Base-by-base conservation (phyloP, 768 basidiomycete species). In the Rubroboletus satanas region DNA sequence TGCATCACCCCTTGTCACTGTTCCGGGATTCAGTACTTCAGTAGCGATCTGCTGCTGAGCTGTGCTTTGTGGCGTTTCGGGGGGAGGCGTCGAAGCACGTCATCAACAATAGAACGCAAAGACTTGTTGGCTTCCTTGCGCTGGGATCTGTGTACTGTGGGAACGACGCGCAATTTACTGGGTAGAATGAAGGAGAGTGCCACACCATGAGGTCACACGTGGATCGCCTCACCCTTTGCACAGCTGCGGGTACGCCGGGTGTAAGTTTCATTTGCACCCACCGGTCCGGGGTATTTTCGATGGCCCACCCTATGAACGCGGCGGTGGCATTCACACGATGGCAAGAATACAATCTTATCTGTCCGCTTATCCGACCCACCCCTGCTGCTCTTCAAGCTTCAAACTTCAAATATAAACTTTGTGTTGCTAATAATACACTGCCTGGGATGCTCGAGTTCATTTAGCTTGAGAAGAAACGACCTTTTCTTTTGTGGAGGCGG, bases 31-130 rank as follows among this genome's bases (percentile, higher is more conserved):
- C 21, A 21, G 21, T 21, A 21, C 21, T 15, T 18, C 17, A 7
- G 46, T 33, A 38, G 44, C 54, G 49, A 52, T 52, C 15, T 49
- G 17, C 36, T 31, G n/a, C 32, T 23, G 47, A 54, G 62, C 56
- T 35, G 55, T 53, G 48, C 64, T 67, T 67, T 65, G 64, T 66
- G 64, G 64, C 64, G 61, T 54, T 49, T 52, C 52, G 56, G 43
- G 45, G 18, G 43, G 48, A 33, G 36, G 33, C 37, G 39, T 33
- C 29, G 38, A 60, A 63, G 49, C 26, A 47, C 38, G 39, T 38
- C 43, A 58, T 59, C 36, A 51, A 65, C 51, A 66, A 66, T 67
- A 65, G 18, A 41, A 41, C 33, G 29, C 21, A 7, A n/a, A n/a
- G 43, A 26, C 66, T 68, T 65, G 56, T 49, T 41, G 50, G 39